A percentile compares a stretch with the other conserved stretches of the same genome.
phyloP scores from a whole-genome alignment of 73 alveolate species.

The Paramecium biaurelia region DNA sequence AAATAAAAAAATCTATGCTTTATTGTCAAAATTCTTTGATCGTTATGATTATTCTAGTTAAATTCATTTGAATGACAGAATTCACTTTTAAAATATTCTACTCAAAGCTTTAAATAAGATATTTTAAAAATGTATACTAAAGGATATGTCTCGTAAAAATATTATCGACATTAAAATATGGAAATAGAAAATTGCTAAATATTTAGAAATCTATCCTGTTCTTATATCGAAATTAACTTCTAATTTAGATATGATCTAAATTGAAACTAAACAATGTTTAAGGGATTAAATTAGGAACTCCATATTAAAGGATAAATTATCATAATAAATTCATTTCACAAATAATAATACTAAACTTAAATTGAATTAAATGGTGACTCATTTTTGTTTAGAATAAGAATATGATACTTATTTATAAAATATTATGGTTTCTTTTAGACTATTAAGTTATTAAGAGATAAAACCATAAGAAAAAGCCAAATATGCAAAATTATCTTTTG shows the following conservation, averaged over 20 bases:
- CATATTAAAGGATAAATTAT: background rate
- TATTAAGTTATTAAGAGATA: background rate
- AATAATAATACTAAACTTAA: background rate
- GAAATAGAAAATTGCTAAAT: background rate
- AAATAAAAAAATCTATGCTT: background rate
- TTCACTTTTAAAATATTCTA: background rate
- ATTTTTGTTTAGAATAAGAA: background rate
- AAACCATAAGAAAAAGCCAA: background rate
- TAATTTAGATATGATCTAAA: background rate
- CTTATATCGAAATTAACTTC: background rate
- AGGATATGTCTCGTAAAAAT: slow-evolving; percentile 1
- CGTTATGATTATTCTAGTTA: slow-evolving; percentile 5
- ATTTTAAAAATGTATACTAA: background rate
- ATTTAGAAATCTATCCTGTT: background rate
- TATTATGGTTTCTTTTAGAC: background rate
- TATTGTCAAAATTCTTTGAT: background rate
- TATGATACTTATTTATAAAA: background rate
- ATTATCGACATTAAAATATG: slow-evolving; percentile 3
- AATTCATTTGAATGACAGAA: background rate
- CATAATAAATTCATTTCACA: background rate
- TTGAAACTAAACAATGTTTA: background rate
- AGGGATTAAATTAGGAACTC: background rate
- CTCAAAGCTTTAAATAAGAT: background rate
- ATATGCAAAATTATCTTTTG: background rate
- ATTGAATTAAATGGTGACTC: background rate